Evolutionary conservation across 768 basidiomycete species (phyloP).

Genomic region (Mycena metata): DNA sequence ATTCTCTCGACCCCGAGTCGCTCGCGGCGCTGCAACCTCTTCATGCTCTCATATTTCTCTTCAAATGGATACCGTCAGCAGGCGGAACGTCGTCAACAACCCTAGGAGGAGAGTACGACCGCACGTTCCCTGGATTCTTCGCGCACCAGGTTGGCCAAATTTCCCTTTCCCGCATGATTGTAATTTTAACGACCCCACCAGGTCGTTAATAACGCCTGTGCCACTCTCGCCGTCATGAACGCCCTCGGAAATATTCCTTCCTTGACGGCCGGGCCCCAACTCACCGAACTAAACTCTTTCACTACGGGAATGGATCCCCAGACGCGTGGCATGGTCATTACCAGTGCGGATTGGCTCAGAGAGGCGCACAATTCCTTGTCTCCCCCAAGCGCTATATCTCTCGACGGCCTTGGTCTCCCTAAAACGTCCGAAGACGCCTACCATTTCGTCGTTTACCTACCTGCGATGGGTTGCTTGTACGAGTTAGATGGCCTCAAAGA

Average conservation of each 20-base stretch:
- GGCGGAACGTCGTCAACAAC: slow-evolving; percentile 52
- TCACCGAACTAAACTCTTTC: slow-evolving; percentile 82
- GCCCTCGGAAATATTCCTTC: slow-evolving; percentile 86
- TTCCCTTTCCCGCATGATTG: no score
- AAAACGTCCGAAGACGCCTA: slow-evolving; percentile 87
- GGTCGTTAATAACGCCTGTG: slow-evolving; percentile 97
- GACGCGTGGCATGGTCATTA: slow-evolving; percentile 84
- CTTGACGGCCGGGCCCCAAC: slow-evolving; percentile 72
- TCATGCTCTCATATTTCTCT: slow-evolving; percentile 93
- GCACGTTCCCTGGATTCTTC: slow-evolving; percentile 89
- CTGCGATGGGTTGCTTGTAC: slow-evolving; percentile 85
- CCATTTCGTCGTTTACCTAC: slow-evolving; percentile 96
- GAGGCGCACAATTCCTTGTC: slow-evolving; percentile 95
- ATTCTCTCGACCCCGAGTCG: slow-evolving; percentile 83
- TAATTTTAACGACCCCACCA: slow-evolving; percentile 49
- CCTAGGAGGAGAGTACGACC: slow-evolving; percentile 71
- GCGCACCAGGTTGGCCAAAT: slow-evolving; percentile 77
- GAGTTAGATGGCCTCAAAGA: slow-evolving; percentile 94
- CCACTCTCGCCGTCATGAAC: slow-evolving; percentile 94
- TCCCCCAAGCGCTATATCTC: slow-evolving; percentile 87
- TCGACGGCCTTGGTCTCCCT: slow-evolving; percentile 84
- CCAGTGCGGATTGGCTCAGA: slow-evolving; percentile 83
- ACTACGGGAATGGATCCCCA: slow-evolving; percentile 90
- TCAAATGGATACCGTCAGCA: slow-evolving; percentile 88
- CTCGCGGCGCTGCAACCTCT: slow-evolving; percentile 83